Evolutionary conservation across 2,329 filamentous ascomycete genomes (phyloP).

Genomic region (Dactylellina parvicollis): DNA sequence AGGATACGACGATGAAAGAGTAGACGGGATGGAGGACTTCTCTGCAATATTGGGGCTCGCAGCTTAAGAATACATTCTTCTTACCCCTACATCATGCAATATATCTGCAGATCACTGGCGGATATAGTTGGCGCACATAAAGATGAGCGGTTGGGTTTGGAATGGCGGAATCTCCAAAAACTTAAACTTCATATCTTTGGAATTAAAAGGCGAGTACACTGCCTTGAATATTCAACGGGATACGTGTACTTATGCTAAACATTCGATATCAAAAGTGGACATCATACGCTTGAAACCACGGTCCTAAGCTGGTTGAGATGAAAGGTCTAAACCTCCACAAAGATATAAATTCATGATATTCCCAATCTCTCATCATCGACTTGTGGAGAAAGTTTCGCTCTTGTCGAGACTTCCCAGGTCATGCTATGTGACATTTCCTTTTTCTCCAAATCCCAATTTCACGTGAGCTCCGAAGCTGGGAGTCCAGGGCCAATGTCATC

Average conservation of each 20-base stretch:
- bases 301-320: too few relatives aligned
- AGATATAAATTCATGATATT: too few relatives aligned
- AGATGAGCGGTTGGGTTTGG: not conserved
- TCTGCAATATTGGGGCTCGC: not conserved
- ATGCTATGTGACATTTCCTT: too few relatives aligned
- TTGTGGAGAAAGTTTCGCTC: too few relatives aligned
- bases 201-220: slow-evolving; percentile 52
- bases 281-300: not conserved
- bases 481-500: too few relatives aligned
- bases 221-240: slow-evolving; percentile 41
- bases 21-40: slow-evolving; percentile 61
- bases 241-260: slow-evolving; percentile 48
- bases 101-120: not conserved
- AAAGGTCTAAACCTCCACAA: too few relatives aligned
- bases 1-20: slow-evolving; percentile 65
- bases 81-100: not conserved
- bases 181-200: slow-evolving; percentile 24
- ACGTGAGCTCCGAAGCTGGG: too few relatives aligned
- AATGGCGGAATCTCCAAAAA: slow-evolving; percentile 15
- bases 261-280: slow-evolving; percentile 35
- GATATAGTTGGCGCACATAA: not conserved
- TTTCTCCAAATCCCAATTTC: too few relatives aligned
- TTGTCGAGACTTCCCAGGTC: too few relatives aligned
- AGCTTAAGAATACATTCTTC: slow-evolving; percentile 1
- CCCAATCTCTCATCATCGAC: too few relatives aligned